Percentiles rank a stretch among this genome's conserved stretches.
These are phyloP conservation scores for Allium sativum DNA, from an alignment of 106 monocot genomes.

Conservation along the genomic window DNA sequence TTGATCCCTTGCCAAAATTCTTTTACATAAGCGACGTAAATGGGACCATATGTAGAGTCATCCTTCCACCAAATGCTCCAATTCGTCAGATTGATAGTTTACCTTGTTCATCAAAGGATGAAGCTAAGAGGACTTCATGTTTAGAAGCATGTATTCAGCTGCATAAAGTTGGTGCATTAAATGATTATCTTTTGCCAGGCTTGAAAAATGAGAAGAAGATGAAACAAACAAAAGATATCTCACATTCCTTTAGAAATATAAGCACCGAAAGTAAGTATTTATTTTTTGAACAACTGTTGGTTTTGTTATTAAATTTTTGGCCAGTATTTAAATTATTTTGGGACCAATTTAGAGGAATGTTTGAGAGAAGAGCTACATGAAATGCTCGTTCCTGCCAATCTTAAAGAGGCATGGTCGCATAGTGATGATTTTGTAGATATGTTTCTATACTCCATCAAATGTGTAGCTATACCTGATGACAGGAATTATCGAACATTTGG, in stretches of 20 bases:
- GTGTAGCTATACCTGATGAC: constrained; percentile 66
- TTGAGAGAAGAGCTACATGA: constrained; percentile 70
- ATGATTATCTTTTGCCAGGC: constrained; percentile 78
- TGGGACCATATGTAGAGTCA: constrained; percentile 63
- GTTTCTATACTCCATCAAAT: constrained; percentile 56
- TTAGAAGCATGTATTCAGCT: constrained; percentile 68
- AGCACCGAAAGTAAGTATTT: constrained; percentile 31
- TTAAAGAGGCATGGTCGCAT: constrained; percentile 31
- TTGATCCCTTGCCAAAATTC: constrained; percentile 57
- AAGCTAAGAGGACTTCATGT: constrained; percentile 80
- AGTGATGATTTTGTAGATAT: constrained; percentile 20
- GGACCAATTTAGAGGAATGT: constrained; percentile 42
- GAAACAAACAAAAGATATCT: neutral
- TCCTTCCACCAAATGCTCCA: constrained; percentile 89
- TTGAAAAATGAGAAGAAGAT: constrained; percentile 16
- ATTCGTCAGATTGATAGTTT: constrained; percentile 62
- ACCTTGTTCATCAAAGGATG: constrained; percentile 69
- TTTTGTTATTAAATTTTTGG: neutral
- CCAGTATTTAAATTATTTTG: neutral
- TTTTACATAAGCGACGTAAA: constrained; percentile 47
- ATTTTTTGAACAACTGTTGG: neutral
- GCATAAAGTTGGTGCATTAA: constrained; percentile 65
- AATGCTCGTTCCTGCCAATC: constrained; percentile 50
- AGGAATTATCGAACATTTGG: constrained; percentile 70
- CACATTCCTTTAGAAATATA: constrained; percentile 9